Base-by-base conservation (phyloP, 2,329 filamentous ascomycete genomes). In the Cladosporium sp. region DNA sequence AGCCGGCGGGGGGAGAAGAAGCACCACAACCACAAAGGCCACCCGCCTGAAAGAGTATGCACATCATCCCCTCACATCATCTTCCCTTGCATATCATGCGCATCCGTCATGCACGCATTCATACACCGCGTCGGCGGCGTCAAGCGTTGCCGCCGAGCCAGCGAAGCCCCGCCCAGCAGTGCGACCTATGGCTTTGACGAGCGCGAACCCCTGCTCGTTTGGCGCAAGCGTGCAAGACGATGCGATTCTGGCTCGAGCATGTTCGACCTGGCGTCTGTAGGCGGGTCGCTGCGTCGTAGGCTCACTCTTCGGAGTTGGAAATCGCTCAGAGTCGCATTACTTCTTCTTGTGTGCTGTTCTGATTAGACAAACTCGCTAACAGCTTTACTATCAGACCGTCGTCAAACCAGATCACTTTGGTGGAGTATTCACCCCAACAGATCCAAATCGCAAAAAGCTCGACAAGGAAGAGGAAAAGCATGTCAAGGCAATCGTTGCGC, bases 1-100 rank as follows among this genome's bases (percentile, higher is more conserved):
- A 87, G 81, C 68, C 76, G 85, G 59, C 80, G 85, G 58, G n/a
- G n/a, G n/a, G 86, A 88, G 62, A 89, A 74, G 67, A 65, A 64
- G 58, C 56, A 55, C 49, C 32, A 36, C 32, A 4, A 34, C 30
- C 32, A 36, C n/a, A 51, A 52, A 50, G 55, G 53, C 37, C 56
- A 58, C 47, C 51, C 55, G 17, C 45, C 54, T 29, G 29, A 40
- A 41, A 56, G 50, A 53, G 54, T 56, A 56, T 47, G 50, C 42
- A 45, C 42, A 52, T 38, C n/a, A n/a, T n/a, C n/a, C n/a, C n/a
- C n/a, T n/a, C n/a, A n/a, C n/a, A n/a, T n/a, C n/a, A n/a, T n/a
- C 7, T 18, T n/a, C 20, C 32, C 30, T 40, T 29, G 12, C 8
- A 20, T 29, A 15, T 18, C 47, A 19, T 50, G 39, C 30, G 47